These are phyloP conservation scores for Juncus effusus DNA, from an alignment of 176 grass and related monocot species.

Conservation along the genomic window DNA sequence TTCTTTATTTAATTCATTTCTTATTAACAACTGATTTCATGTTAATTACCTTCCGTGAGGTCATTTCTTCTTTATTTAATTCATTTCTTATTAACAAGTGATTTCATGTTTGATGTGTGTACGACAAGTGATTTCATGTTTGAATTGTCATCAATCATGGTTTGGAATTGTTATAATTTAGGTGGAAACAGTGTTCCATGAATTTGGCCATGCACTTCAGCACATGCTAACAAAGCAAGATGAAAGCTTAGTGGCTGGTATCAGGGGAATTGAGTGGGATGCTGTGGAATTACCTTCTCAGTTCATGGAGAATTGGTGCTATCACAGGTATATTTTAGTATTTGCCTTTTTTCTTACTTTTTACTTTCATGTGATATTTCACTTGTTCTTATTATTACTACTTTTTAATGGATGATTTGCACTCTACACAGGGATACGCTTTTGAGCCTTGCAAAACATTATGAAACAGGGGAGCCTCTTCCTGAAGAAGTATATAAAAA, in stretches of 20 bases:
- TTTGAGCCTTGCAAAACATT: slow-evolving; percentile 92
- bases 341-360: neutral
- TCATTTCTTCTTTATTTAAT: slow-evolving; percentile 29
- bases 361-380: neutral
- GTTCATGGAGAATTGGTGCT: slow-evolving; percentile 99
- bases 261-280: slow-evolving; percentile 98
- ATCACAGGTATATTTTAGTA: slow-evolving; percentile 67
- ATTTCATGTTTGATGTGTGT: slow-evolving; percentile 11
- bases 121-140: neutral
- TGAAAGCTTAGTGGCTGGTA: slow-evolving; percentile 88
- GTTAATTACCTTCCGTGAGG: slow-evolving; percentile 98
- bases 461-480: slow-evolving; percentile 84
- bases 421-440: slow-evolving; percentile 65
- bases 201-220: slow-evolving; percentile 98
- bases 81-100: neutral
- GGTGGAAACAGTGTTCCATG: slow-evolving; percentile 99
- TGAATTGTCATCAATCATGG: neutral
- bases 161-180: slow-evolving; percentile 27
- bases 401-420: no score
- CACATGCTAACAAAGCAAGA: slow-evolving; percentile 99
- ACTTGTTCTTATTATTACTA: neutral
- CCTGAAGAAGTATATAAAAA: slow-evolving; percentile 88
- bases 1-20: neutral
- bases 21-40: neutral
- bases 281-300: slow-evolving; percentile 94